Conservation (phyloP, 208 protist species). For the Tetramitus jugosus region DNA sequence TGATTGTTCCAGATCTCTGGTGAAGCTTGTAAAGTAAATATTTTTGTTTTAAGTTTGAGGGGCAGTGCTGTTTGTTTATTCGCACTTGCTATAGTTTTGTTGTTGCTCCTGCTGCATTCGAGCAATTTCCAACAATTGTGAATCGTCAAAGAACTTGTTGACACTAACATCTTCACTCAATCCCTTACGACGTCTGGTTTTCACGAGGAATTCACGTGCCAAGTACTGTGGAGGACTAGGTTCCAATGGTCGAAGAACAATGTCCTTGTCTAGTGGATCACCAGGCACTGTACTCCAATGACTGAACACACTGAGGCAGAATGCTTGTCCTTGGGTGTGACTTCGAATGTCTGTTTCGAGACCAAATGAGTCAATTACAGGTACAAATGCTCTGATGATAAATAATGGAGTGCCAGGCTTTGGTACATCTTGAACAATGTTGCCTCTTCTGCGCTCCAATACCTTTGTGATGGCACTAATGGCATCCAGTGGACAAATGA, state of each 20-base stretch:
- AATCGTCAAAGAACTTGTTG: slow-evolving; percentile 76
- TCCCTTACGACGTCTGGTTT: slow-evolving; percentile 92
- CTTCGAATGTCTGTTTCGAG: slow-evolving; percentile 97
- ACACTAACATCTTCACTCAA: slow-evolving; percentile 72
- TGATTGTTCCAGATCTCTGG: too few relatives aligned
- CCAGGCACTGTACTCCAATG: slow-evolving; percentile 95
- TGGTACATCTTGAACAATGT: slow-evolving; percentile 69
- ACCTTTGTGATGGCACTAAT: slow-evolving; percentile 68
- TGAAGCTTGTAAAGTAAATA: too few relatives aligned
- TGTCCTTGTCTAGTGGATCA: slow-evolving; percentile 92
- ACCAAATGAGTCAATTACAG: slow-evolving; percentile 97
- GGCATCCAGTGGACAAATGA: slow-evolving; percentile 72
- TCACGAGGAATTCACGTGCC: slow-evolving; percentile 98
- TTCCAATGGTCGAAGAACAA: slow-evolving; percentile 88
- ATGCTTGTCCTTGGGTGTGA: slow-evolving; percentile 83
- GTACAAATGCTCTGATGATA: slow-evolving; percentile 81
- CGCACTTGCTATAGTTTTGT: too few relatives aligned
- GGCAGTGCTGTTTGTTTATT: too few relatives aligned
- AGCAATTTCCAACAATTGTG: slow-evolving; percentile 44
- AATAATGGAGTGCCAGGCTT: slow-evolving; percentile 92
- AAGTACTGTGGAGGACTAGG: slow-evolving; percentile 77
- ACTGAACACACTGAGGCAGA: slow-evolving; percentile 77
- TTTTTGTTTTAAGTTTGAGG: too few relatives aligned
- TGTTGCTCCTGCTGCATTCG: too few relatives aligned
- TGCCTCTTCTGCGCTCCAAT: slow-evolving; percentile 74